A percentile compares a stretch with the other conserved stretches of the same genome.
Conservation (phyloP, 208 protist species). For the Trypanosoma rangeli region DNA sequence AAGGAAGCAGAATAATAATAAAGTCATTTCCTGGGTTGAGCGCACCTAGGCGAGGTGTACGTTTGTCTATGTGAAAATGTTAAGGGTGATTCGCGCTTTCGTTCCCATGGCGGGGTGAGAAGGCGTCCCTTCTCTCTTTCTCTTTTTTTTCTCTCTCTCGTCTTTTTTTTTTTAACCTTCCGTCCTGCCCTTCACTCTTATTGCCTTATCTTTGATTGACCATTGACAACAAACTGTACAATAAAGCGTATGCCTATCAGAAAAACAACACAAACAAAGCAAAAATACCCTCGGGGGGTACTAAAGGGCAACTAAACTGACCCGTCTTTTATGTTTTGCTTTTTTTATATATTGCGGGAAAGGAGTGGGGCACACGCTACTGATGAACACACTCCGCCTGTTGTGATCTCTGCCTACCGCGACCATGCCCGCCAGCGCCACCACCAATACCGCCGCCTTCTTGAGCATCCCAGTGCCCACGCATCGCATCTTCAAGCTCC, state of each 20-base stretch:
- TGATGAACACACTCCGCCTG: slow-evolving; percentile 74
- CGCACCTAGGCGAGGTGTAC: background rate
- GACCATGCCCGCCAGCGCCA: slow-evolving; percentile 25
- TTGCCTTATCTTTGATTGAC: background rate
- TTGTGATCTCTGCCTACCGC: slow-evolving; percentile 35
- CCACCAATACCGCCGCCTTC: slow-evolving; percentile 32
- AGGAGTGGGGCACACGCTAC: slow-evolving; percentile 26
- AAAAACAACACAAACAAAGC: slow-evolving; percentile 15
- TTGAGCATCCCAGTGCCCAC: slow-evolving; percentile 59
- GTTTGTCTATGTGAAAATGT: background rate
- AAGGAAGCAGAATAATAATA: slow-evolving; percentile 7
- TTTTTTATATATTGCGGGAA: slow-evolving; percentile 2
- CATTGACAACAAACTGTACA: background rate
- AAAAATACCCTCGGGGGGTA: background rate
- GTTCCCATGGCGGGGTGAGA: background rate
- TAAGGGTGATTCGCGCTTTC: background rate
- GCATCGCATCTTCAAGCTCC: slow-evolving; percentile 81
- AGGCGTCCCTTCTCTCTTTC: background rate
- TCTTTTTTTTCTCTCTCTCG: background rate
- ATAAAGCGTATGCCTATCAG: background rate
- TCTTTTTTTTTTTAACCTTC: slow-evolving; percentile 6
- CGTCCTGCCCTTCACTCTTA: background rate
- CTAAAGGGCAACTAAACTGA: background rate
- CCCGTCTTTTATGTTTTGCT: no score
- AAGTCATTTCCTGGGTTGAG: background rate